Evolutionary conservation across 768 basidiomycete species (phyloP).

Genomic region (Steccherinum ochraceum): DNA sequence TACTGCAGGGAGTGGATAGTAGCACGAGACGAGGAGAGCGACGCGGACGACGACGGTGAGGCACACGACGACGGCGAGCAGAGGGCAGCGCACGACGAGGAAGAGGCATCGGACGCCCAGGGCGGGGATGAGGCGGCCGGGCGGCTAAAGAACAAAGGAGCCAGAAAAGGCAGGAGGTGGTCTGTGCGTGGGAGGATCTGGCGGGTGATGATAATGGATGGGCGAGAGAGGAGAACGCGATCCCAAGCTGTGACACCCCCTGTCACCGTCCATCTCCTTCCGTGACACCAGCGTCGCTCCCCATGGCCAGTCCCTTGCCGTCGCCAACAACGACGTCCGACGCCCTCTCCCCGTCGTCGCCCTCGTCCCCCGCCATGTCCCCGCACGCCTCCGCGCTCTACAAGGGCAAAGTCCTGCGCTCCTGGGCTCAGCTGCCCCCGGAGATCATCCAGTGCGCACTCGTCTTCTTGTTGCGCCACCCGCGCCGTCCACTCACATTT

Average conservation of each 20-base stretch:
- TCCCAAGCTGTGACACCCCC: slow-evolving; percentile 21
- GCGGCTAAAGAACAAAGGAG: neutral
- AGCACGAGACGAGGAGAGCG: too few species aligned
- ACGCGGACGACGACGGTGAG: neutral
- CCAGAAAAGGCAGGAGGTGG: slow-evolving; percentile 5
- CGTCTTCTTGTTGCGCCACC: slow-evolving; percentile 28
- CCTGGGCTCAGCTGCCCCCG: slow-evolving; percentile 56
- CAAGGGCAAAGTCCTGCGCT: slow-evolving; percentile 55
- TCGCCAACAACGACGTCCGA: slow-evolving; percentile 10
- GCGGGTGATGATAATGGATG: slow-evolving; percentile 9
- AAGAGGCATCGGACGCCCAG: too few species aligned
- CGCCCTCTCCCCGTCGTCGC: slow-evolving; percentile 4
- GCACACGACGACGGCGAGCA: neutral
- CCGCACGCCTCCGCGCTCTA: slow-evolving; percentile 18
- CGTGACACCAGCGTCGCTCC: slow-evolving; percentile 15
- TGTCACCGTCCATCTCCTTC: slow-evolving; percentile 20
- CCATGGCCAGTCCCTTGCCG: slow-evolving; percentile 17
- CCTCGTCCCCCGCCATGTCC: too few species aligned
- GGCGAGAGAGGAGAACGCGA: slow-evolving; percentile 11
- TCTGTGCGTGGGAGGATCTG: slow-evolving; percentile 21
- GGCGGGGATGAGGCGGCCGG: neutral
- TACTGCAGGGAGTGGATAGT: too few species aligned
- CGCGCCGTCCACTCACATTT: slow-evolving; percentile 11
- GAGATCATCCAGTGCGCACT: slow-evolving; percentile 53
- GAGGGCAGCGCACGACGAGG: too few species aligned